Evolutionary conservation across 2,329 filamentous ascomycete genomes (phyloP).

Genomic region (Nannizziopsis arthrosporioides): DNA sequence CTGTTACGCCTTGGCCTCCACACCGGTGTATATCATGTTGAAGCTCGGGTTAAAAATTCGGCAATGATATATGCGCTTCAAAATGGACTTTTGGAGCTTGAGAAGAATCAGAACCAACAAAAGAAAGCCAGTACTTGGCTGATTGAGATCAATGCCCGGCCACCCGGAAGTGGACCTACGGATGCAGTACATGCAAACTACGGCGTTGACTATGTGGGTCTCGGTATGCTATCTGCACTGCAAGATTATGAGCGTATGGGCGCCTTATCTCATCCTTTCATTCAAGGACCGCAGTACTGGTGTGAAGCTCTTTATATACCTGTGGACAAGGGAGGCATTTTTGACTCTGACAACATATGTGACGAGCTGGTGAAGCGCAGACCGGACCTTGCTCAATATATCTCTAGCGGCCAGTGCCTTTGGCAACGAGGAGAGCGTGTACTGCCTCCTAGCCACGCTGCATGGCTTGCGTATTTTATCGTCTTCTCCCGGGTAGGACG

Average conservation of each 20-base stretch:
- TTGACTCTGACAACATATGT: conserved; percentile 25
- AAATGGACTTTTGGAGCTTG: conserved; percentile 16
- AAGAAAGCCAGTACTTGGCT: conserved; percentile 12
- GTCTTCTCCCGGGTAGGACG: conserved; percentile 18
- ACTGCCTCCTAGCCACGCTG: conserved; percentile 20
- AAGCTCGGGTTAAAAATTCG: conserved; percentile 22
- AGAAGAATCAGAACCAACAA: not conserved
- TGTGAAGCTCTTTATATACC: conserved; percentile 20
- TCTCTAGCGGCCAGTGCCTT: conserved; percentile 20
- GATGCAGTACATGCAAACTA: conserved; percentile 11
- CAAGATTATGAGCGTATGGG: not conserved
- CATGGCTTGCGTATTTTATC: conserved; percentile 24
- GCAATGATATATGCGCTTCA: conserved; percentile 14
- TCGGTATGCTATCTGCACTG: not conserved
- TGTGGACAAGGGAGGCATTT: conserved; percentile 22
- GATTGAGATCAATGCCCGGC: conserved; percentile 22
- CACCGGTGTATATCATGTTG: conserved; percentile 21
- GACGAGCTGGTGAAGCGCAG: conserved; percentile 20
- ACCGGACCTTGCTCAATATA: conserved; percentile 18
- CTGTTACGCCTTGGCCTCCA: conserved; percentile 19
- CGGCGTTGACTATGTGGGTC: conserved; percentile 19
- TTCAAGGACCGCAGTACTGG: not conserved
- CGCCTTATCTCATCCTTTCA: conserved; percentile 3
- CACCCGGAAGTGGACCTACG: conserved; percentile 14
- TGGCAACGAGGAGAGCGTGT: conserved; percentile 21